These are phyloP conservation scores for Akanthomyces muscarius DNA, from an alignment of 2,329 filamentous ascomycete genomes.

Conservation along the genomic window DNA sequence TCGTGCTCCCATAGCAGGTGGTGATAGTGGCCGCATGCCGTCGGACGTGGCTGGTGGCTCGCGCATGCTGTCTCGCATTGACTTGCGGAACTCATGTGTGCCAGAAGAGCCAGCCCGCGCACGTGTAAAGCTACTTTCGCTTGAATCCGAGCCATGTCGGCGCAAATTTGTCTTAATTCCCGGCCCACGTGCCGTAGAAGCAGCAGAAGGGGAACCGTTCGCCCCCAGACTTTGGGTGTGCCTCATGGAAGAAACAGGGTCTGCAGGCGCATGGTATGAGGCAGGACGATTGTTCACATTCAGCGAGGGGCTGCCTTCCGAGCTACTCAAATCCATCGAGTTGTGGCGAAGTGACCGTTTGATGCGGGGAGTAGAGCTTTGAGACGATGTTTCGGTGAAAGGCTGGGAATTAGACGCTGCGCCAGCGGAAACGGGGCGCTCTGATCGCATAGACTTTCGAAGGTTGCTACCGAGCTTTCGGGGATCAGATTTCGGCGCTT, in stretches of 20 bases:
- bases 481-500: not conserved
- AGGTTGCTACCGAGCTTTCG: conserved; percentile 24
- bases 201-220: conserved; percentile 19
- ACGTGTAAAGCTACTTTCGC: conserved; percentile 80
- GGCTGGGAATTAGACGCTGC: not conserved
- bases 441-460: conserved; percentile 27
- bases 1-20: conserved; percentile 52
- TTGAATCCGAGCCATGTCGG: conserved; percentile 60
- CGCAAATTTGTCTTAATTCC: conserved; percentile 36
- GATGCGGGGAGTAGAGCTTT: not conserved
- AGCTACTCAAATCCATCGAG: conserved; percentile 2
- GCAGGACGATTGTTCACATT: conserved; percentile 24
- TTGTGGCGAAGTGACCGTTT: conserved; percentile 14
- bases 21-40: conserved; percentile 65
- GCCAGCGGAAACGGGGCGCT: not conserved
- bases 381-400: not conserved
- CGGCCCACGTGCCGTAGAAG: conserved; percentile 19
- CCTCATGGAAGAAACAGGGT: conserved; percentile 20
- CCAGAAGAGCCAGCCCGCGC: conserved; percentile 44
- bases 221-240: conserved; percentile 26
- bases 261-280: conserved; percentile 28
- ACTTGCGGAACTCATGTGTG: conserved; percentile 62
- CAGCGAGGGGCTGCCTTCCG: conserved; percentile 14
- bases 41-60: conserved; percentile 29
- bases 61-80: conserved; percentile 55